Evolutionary conservation across 257 asterid genomes (phyloP).

Genomic region (Rauvolfia tetraphylla): DNA sequence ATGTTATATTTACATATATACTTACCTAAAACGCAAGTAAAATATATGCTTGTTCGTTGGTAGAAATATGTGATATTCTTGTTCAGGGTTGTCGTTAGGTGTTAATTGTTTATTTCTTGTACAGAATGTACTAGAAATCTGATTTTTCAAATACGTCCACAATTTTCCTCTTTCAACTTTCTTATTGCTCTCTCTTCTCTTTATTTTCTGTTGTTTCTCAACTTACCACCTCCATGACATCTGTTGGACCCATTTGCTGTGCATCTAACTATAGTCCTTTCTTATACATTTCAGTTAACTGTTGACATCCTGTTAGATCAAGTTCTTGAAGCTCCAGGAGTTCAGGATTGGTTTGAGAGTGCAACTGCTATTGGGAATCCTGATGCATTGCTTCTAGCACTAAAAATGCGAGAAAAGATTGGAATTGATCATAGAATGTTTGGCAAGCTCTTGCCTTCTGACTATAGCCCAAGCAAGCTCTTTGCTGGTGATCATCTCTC

Average conservation of each 20-base stretch:
- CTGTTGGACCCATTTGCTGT: conserved; percentile 5
- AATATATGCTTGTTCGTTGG: not conserved
- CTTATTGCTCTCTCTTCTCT: not conserved
- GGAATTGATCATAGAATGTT: conserved; percentile 39
- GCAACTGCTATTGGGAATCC: conserved; percentile 83
- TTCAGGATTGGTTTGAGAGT: conserved; percentile 77
- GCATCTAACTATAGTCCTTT: conserved; percentile 22
- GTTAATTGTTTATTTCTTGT: not conserved
- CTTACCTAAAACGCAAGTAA: not conserved
- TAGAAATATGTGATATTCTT: not conserved
- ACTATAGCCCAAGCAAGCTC: conserved; percentile 53
- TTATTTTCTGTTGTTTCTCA: not conserved
- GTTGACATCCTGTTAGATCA: conserved; percentile 53
- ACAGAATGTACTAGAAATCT: not conserved
- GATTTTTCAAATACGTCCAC: not conserved
- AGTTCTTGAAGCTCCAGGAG: conserved; percentile 78
- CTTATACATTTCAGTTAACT: conserved; percentile 52
- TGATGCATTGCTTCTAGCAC: conserved; percentile 84
- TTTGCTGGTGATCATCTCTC: conserved; percentile 63
- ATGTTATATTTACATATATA: not conserved
- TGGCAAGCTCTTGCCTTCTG: conserved; percentile 77
- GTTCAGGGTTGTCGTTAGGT: not conserved
- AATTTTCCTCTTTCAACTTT: conserved; percentile 11
- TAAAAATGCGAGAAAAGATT: conserved; percentile 58
- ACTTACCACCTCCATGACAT: conserved; percentile 2